A percentile compares a stretch with the other conserved stretches of the same genome.
These are phyloP conservation scores for Silene noctiflora DNA, from an alignment of 179 eudicot species.

Conservation along the genomic window DNA sequence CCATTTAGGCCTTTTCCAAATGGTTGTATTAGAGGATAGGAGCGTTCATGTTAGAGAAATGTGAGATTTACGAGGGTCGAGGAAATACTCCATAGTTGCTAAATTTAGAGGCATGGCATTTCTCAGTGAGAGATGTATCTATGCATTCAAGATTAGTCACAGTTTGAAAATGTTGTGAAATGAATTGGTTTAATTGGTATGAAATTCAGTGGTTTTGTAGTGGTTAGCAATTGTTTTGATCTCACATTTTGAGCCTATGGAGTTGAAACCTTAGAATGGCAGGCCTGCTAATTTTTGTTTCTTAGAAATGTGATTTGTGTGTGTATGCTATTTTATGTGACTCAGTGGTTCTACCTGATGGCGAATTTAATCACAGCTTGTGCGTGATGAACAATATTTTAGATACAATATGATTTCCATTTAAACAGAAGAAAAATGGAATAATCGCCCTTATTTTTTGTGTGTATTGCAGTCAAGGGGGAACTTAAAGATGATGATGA, in stretches of 20 bases:
- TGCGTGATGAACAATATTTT: neutral
- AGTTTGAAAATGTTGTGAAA: neutral
- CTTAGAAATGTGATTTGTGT: neutral
- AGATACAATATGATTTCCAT: neutral
- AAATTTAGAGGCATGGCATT: too few relatives aligned
- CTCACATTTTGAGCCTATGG: neutral
- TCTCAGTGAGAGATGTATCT: neutral
- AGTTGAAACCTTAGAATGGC: neutral
- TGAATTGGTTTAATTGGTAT: neutral
- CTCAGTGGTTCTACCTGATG: neutral
- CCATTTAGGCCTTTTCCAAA: too few relatives aligned
- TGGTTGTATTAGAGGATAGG: too few relatives aligned
- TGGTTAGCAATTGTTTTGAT: neutral
- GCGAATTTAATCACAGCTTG: neutral
- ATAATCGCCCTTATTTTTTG: conserved; percentile 5
- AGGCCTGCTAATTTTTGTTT: too few relatives aligned
- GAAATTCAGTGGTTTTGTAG: neutral
- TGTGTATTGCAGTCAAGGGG: conserved; percentile 66
- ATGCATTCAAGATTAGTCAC: neutral
- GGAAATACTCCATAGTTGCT: too few relatives aligned
- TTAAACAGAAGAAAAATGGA: neutral
- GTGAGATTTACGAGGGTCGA: too few relatives aligned
- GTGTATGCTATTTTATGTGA: too few relatives aligned
- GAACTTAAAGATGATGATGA: conserved; percentile 71
- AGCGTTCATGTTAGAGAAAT: too few relatives aligned